These are phyloP conservation scores for Neopestalotiopsis clavispora DNA, from an alignment of 2,329 filamentous ascomycete genomes.

Conservation along the genomic window DNA sequence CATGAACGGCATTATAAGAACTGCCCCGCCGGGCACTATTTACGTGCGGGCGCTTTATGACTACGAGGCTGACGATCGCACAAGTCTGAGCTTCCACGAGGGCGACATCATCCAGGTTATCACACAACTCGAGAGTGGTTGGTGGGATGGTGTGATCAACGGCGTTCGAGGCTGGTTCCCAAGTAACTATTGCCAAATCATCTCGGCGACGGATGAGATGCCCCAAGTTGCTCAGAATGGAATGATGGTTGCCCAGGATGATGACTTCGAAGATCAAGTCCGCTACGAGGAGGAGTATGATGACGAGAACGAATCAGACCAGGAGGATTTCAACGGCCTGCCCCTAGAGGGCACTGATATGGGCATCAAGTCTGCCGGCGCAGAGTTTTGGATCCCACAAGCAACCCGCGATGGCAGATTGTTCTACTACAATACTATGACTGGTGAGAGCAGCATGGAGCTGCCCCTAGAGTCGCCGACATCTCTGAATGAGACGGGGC, in stretches of 20 bases:
- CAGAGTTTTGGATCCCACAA: constrained; percentile 98
- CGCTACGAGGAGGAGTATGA: constrained; percentile 71
- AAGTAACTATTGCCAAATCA: constrained; percentile 95
- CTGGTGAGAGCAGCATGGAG: constrained; percentile 92
- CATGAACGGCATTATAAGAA: constrained; percentile 68
- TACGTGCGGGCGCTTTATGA: constrained; percentile 97
- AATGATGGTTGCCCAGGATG: constrained; percentile 59
- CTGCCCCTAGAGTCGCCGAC: constrained; percentile 89
- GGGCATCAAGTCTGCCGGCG: constrained; percentile 75
- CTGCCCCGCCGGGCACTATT: constrained; percentile 70
- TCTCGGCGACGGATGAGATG: constrained; percentile 76
- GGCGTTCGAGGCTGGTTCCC: constrained; percentile 98
- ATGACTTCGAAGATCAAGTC: constrained; percentile 68
- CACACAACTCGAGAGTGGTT: constrained; percentile 95
- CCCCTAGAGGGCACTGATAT: constrained; percentile 71
- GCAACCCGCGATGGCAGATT: constrained; percentile 90
- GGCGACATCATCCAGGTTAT: constrained; percentile 98
- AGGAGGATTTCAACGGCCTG: constrained; percentile 62
- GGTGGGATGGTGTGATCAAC: constrained; percentile 99
- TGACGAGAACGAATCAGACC: constrained; percentile 68
- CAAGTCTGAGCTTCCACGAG: constrained; percentile 94
- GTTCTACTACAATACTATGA: constrained; percentile 99
- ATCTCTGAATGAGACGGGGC: constrained; percentile 80
- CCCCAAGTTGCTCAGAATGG: constrained; percentile 63
- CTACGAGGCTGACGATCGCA: constrained; percentile 96